phyloP scores from a whole-genome alignment of 345 rosid genomes.

The Erucastrum elatum region DNA sequence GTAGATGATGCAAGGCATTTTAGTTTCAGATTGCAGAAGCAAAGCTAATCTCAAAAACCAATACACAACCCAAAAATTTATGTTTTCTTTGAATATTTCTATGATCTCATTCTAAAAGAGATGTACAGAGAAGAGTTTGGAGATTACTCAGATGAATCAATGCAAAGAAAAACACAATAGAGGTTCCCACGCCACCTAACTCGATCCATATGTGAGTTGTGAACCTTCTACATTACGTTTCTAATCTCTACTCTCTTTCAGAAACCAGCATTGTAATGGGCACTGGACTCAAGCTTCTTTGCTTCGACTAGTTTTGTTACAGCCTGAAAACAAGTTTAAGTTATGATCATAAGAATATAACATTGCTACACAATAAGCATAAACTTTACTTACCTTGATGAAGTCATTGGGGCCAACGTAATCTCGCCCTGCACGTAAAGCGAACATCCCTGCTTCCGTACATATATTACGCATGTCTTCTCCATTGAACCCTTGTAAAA shows the following conservation, averaged over 20 bases:
- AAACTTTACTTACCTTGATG: slow-evolving; percentile 42
- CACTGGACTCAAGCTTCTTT: slow-evolving; percentile 83
- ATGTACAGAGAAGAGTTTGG: slow-evolving; percentile 74
- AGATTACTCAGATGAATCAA: slow-evolving; percentile 58
- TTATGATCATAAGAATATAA: background rate
- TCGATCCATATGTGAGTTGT: background rate
- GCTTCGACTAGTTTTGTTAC: slow-evolving; percentile 66
- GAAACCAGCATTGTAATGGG: slow-evolving; percentile 69
- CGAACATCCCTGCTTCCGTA: slow-evolving; percentile 90
- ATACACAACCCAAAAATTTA: too few relatives aligned
- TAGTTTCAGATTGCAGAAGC: too few relatives aligned
- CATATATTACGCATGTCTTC: slow-evolving; percentile 87
- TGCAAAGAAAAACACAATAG: slow-evolving; percentile 24
- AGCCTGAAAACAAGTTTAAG: slow-evolving; percentile 56
- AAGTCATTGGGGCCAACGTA: slow-evolving; percentile 81
- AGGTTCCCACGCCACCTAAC: background rate
- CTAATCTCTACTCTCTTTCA: slow-evolving; percentile 51
- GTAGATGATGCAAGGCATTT: too few relatives aligned
- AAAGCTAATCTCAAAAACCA: too few relatives aligned
- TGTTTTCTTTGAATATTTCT: too few relatives aligned
- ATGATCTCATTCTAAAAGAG: too few relatives aligned
- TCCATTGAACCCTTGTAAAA: slow-evolving; percentile 78
- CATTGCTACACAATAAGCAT: too few relatives aligned
- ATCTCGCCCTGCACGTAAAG: slow-evolving; percentile 74
- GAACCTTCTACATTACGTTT: background rate